Evolutionary conservation across 805 yeast species (phyloP).

Genomic region (Scheffersomyces stipitis): DNA sequence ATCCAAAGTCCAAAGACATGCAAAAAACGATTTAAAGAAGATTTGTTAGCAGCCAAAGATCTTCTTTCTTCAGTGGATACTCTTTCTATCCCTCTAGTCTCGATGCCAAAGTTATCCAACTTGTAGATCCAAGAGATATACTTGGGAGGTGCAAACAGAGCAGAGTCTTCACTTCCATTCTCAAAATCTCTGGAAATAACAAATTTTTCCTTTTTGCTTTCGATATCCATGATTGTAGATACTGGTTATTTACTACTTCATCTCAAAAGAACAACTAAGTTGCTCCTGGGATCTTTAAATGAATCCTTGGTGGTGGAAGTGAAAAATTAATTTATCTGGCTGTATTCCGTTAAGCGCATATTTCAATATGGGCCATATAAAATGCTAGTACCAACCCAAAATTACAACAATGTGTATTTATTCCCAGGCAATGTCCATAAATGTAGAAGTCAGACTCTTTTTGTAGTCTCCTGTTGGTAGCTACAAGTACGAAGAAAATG

Average conservation of each 20-base stretch:
- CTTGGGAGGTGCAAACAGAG: neutral
- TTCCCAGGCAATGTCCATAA: no score
- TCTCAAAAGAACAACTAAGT: no score
- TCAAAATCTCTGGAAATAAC: neutral
- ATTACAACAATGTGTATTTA: no score
- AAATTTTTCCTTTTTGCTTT: neutral
- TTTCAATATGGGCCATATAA: no score
- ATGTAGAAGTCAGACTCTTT: no score
- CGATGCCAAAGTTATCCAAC: slow-evolving; percentile 30
- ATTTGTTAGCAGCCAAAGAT: slow-evolving; percentile 1
- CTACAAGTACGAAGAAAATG: no score
- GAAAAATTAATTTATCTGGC: neutral
- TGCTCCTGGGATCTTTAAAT: neutral
- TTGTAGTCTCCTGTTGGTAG: no score
- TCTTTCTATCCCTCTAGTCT: slow-evolving; percentile 35
- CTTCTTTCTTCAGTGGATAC: slow-evolving; percentile 28
- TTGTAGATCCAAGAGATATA: slow-evolving; percentile 11
- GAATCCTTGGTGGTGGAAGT: neutral
- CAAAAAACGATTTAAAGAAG: slow-evolving; percentile 19
- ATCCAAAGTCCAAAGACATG: slow-evolving; percentile 37
- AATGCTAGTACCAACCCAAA: no score
- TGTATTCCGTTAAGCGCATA: neutral
- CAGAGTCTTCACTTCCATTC: neutral
- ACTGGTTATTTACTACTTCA: no score
- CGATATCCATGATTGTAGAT: neutral